Evolutionary conservation across 805 yeast species (phyloP).

Genomic region (Candida wancherniae): DNA sequence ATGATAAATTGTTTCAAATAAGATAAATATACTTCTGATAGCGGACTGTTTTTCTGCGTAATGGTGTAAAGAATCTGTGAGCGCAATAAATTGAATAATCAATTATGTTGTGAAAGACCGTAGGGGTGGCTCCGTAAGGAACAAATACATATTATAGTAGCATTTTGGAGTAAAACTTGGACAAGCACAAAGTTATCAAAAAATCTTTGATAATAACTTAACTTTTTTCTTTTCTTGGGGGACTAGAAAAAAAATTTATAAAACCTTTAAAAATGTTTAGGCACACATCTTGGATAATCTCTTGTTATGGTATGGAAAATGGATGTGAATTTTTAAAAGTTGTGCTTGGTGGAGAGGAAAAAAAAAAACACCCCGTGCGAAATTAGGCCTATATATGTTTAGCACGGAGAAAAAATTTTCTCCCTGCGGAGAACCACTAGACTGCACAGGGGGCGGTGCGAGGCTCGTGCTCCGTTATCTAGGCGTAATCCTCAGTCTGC

Average conservation of each 20-base stretch:
- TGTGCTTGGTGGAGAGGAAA: slow-evolving; percentile 3
- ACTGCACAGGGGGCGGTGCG: no score
- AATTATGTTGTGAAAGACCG: slow-evolving; percentile 13
- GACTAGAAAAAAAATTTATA: slow-evolving; percentile 16
- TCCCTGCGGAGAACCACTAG: no score
- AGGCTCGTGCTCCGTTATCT: no score
- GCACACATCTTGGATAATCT: slow-evolving; percentile 33
- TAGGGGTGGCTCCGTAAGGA: slow-evolving; percentile 32
- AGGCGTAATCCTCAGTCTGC: no score
- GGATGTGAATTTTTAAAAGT: no score
- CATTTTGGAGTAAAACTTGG: slow-evolving; percentile 22
- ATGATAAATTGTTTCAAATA: slow-evolving; percentile 6
- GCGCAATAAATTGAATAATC: slow-evolving; percentile 4
- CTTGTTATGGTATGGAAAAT: no score
- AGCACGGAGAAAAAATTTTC: slow-evolving; percentile 12
- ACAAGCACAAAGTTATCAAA: slow-evolving; percentile 23
- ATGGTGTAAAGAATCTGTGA: slow-evolving; percentile 4
- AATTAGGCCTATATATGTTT: slow-evolving; percentile 8
- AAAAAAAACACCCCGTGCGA: slow-evolving; percentile 2
- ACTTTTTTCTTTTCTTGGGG: slow-evolving; percentile 14
- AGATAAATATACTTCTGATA: background rate
- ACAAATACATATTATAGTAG: slow-evolving; percentile 30
- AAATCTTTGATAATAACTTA: slow-evolving; percentile 17
- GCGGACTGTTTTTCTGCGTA: no score
- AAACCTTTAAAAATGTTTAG: slow-evolving; percentile 24